These are phyloP conservation scores for Paramyrothecium roridum DNA, from an alignment of 2,329 filamentous ascomycete genomes.

Conservation along the genomic window DNA sequence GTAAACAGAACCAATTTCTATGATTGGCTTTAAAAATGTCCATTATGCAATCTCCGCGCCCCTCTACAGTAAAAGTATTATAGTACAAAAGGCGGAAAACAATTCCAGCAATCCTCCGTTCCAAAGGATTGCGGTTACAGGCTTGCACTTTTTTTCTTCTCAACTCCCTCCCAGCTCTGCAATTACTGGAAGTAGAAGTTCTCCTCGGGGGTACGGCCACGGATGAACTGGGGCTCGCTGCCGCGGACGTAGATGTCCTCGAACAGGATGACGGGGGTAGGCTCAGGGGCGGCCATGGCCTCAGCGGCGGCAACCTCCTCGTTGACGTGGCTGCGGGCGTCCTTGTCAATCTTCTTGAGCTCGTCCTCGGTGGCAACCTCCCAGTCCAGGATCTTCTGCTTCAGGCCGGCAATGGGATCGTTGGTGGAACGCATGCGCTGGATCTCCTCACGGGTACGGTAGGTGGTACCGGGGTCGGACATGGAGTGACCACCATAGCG, in stretches of 20 bases:
- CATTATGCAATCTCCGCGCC: conserved; percentile 10
- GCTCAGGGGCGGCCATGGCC: conserved; percentile 77
- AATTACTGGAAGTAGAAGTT: conserved; percentile 76
- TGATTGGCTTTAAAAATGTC: conserved; percentile 4
- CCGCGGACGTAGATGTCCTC: conserved; percentile 96
- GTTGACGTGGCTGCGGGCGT: conserved; percentile 80
- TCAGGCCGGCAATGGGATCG: conserved; percentile 95
- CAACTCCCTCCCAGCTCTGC: background rate
- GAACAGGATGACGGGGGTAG: conserved; percentile 78
- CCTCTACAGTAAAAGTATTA: conserved; percentile 15
- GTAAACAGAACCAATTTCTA: too few relatives aligned
- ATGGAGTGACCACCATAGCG: conserved; percentile 99
- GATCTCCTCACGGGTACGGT: conserved; percentile 98
- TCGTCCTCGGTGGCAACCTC: conserved; percentile 87
- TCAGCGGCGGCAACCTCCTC: conserved; percentile 88
- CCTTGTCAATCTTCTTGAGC: conserved; percentile 94
- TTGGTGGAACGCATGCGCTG: conserved; percentile 99
- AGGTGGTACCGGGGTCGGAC: conserved; percentile 98
- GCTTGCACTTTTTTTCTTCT: background rate
- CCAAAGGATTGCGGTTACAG: background rate
- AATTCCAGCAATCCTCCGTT: background rate
- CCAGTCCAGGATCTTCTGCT: conserved; percentile 98
- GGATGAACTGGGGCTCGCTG: conserved; percentile 82
- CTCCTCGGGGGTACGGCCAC: conserved; percentile 87
- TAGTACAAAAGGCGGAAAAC: conserved; percentile 17